A percentile compares a stretch with the other conserved stretches of the same genome.
Conservation (phyloP, 2,329 filamentous ascomycete species). For the Orbilia brochopaga region DNA sequence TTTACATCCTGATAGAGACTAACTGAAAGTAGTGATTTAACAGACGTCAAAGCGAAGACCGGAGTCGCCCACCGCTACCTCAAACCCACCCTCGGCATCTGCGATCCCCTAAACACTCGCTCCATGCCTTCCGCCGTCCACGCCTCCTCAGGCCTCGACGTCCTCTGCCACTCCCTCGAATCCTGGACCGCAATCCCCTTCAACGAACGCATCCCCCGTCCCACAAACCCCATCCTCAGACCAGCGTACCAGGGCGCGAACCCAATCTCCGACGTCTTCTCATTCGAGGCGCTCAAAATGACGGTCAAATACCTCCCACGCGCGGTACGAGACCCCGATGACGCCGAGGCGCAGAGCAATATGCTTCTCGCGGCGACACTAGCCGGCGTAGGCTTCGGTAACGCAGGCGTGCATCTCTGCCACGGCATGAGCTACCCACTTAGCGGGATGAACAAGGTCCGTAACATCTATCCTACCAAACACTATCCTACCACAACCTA, state of each 20-base stretch:
- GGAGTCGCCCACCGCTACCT: conserved; percentile 93
- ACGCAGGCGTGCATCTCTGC: conserved; percentile 90
- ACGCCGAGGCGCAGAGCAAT: conserved; percentile 88
- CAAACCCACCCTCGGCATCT: conserved; percentile 92
- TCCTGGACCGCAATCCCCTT: conserved; percentile 98
- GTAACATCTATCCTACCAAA: not conserved
- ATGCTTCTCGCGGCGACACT: conserved; percentile 95
- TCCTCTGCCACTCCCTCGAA: conserved; percentile 92
- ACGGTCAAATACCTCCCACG: conserved; percentile 93
- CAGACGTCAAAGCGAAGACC: conserved; percentile 87
- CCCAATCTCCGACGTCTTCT: conserved; percentile 97
- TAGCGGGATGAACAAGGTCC: conserved; percentile 76
- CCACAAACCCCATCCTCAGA: conserved; percentile 84
- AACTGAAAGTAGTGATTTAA: conserved; percentile 67
- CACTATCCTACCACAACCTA: not conserved
- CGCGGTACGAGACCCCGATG: conserved; percentile 83
- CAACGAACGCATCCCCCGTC: conserved; percentile 80
- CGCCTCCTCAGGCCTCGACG: conserved; percentile 88
- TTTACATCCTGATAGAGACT: not conserved
- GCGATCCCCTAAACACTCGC: conserved; percentile 80
- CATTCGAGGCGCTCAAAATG: conserved; percentile 77
- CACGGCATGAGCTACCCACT: conserved; percentile 98
- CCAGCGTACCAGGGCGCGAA: conserved; percentile 97
- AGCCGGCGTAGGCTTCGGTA: conserved; percentile 94
- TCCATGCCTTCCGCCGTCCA: conserved; percentile 97